phyloP scores from a whole-genome alignment of 257 asterid species.

The Salvia hispanica region DNA sequence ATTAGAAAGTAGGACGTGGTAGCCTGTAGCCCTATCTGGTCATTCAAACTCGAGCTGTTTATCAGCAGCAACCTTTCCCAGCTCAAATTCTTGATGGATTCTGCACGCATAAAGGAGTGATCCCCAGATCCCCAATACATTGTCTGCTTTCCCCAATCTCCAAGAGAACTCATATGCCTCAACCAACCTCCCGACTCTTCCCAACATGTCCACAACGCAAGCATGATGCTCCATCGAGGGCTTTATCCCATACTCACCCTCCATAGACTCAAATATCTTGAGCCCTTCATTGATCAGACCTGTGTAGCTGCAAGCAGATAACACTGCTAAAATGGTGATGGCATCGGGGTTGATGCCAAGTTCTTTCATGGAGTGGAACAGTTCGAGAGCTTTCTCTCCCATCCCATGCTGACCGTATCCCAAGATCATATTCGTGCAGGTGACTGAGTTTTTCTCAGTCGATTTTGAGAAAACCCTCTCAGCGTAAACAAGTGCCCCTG shows the following conservation, averaged over 20 bases:
- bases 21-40: constrained; percentile 49
- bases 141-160: constrained; percentile 56
- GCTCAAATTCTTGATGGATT: constrained; percentile 61
- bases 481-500: constrained; percentile 64
- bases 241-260: constrained; percentile 48
- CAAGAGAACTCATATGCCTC: constrained; percentile 73
- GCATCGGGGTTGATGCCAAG: constrained; percentile 54
- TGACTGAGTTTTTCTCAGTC: constrained; percentile 64
- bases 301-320: constrained; percentile 80
- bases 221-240: constrained; percentile 75
- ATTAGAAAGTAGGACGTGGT: constrained; percentile 78
- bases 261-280: constrained; percentile 66
- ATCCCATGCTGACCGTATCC: constrained; percentile 93
- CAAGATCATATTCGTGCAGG: constrained; percentile 83
- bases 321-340: constrained; percentile 62
- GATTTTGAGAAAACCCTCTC: constrained; percentile 59
- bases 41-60: constrained; percentile 66
- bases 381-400: constrained; percentile 67
- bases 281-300: constrained; percentile 76
- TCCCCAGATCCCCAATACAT: constrained; percentile 74
- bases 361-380: constrained; percentile 58
- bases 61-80: constrained; percentile 75
- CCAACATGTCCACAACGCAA: constrained; percentile 84
- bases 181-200: constrained; percentile 80
- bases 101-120: constrained; percentile 80